Evolutionary conservation across 768 basidiomycete species (phyloP).

Genomic region (Mycena rosella): DNA sequence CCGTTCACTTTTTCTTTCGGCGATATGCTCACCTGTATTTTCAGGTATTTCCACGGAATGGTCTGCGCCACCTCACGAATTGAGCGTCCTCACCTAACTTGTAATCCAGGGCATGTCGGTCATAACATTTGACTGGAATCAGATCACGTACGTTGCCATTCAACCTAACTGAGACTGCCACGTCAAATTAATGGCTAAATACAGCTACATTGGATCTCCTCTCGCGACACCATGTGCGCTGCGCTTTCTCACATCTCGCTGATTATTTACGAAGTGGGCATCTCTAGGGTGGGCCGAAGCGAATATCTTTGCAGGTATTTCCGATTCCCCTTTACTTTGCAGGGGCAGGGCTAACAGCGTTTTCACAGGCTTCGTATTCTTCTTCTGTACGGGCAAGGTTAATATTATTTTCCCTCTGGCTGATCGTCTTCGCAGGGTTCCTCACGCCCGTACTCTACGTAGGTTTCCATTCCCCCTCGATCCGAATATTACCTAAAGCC

Average conservation of each 20-base stretch:
- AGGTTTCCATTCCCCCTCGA: constrained; percentile 24
- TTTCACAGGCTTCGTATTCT: constrained; percentile 35
- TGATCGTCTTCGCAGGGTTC: constrained; percentile 44
- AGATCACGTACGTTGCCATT: constrained; percentile 52
- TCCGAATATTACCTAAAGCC: not conserved
- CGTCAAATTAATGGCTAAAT: constrained; percentile 32
- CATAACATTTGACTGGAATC: constrained; percentile 73
- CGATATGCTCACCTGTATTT: not conserved
- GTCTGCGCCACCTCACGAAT: constrained; percentile 15
- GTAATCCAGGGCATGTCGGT: constrained; percentile 27
- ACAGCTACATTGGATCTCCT: constrained; percentile 57
- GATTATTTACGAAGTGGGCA: not conserved
- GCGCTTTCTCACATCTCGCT: not conserved
- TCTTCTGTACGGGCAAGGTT: constrained; percentile 25
- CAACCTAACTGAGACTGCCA: not conserved
- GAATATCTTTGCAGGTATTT: constrained; percentile 52
- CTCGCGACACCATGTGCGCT: constrained; percentile 65
- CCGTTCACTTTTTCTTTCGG: not conserved
- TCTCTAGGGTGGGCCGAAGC: constrained; percentile 71
- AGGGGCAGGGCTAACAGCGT: constrained; percentile 50
- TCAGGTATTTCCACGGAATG: constrained; percentile 39
- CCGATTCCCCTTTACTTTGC: constrained; percentile 52
- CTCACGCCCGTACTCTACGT: constrained; percentile 50
- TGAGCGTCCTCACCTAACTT: not conserved
- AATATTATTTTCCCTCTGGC: not conserved